Conservation (phyloP, 2,329 filamentous ascomycete genomes). For the Aspergillus tamarii region DNA sequence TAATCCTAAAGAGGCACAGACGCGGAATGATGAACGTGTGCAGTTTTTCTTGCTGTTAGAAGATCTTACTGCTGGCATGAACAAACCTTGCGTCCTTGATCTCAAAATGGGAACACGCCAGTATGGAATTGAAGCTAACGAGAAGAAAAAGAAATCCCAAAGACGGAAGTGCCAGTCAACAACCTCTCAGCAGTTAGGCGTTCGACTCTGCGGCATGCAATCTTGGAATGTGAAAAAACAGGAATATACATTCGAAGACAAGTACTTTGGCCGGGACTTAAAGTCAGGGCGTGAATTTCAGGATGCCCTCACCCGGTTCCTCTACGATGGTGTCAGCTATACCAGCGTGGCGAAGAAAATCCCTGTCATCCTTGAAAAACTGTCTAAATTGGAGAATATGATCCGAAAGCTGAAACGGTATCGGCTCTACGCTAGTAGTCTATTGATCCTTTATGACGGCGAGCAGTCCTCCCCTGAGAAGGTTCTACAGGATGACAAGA, state of each 20-base stretch:
- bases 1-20: constrained; percentile 76
- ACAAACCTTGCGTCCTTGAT: constrained; percentile 92
- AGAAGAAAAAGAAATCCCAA: constrained; percentile 93
- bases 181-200: constrained; percentile 87
- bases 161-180: constrained; percentile 89
- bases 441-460: constrained; percentile 97
- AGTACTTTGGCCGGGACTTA: constrained; percentile 90
- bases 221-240: constrained; percentile 87
- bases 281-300: constrained; percentile 89
- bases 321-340: constrained; percentile 85
- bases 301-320: constrained; percentile 81
- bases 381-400: constrained; percentile 80
- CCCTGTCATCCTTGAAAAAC: constrained; percentile 80
- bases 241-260: constrained; percentile 93
- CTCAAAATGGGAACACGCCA: constrained; percentile 98
- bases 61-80: constrained; percentile 95
- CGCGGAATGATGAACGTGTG: constrained; percentile 61
- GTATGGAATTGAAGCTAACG: constrained; percentile 87
- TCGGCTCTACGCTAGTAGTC: constrained; percentile 90
- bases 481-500: constrained; percentile 24
- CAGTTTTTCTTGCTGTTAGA: constrained; percentile 93
- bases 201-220: constrained; percentile 92
- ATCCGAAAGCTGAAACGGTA: constrained; percentile 80
- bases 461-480: constrained; percentile 45
- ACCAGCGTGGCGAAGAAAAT: constrained; percentile 83